Evolutionary conservation across 139 green algal genomes (phyloP), one percentile per base, ranked within the genome.

Genomic region (Desmodesmus armatus): DNA sequence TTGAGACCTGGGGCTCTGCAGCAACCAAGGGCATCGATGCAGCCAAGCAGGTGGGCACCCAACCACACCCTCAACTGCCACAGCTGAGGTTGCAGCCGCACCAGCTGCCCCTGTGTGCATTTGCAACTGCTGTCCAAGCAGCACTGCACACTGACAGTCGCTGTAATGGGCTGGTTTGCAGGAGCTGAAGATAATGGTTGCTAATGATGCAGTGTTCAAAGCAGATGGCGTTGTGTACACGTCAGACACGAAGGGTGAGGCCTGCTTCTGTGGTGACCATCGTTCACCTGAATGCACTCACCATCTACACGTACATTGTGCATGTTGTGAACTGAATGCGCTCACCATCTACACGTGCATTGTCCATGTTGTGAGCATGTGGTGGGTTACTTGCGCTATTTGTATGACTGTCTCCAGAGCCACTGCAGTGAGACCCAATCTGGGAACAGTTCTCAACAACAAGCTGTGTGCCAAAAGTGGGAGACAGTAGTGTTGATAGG

Each of bases 161-260:
- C 25, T 76, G 5, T 55, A 33, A 76, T 31, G 17, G 25, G 67
- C 35, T 73, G 1, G 0, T 73, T 19, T 79, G 71, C 71, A 80
- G 76, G 78, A 84, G 62, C 39, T 84, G 41, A 35, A 29, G 25
- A 31, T 47, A 5, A 53, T 84, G 62, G 49, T 84, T 21, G 78
- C 78, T 40, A 40, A 75, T n/a, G 62, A 84, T 3, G 41, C 25
- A 31, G 37, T 72, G 6, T 84, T 84, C 78, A 75, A 77, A 7
- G 78, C 78, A 25, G 78, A 84, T 62, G 78, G 78, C 4, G 78
- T 84, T 17, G 27, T 84, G 33, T 84, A 84, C 62, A 63, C 62
- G 1, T 27, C 41, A 3, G 78, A 84, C 41, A 27, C 77, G 21
- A 71, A 84, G 17, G 78, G 78, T 84, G 43, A 35, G 78, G 15